Evolutionary conservation across 75 land plant species (phyloP), one percentile per base, ranked within the genome.

Genomic region (Pinus taeda): DNA sequence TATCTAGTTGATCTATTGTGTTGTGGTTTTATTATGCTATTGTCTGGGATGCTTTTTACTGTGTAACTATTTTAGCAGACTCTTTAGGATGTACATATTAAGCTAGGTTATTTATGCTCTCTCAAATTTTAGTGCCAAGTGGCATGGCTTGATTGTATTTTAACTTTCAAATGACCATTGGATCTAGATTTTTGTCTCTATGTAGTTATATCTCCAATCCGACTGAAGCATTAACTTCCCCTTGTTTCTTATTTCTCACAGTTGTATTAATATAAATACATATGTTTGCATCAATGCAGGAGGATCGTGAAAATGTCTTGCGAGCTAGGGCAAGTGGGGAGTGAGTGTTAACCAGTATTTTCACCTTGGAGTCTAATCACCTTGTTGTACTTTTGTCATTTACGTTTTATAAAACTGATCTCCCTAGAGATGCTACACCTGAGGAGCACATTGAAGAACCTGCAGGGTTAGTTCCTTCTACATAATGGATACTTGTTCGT

Each of bases 311-410:
- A 33, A 96, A 96, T 77, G 85, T 96, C 30, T 79, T 96, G 59
- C 87, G 95, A 63, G 98, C 99, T 6, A 83, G 95, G 81, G 88
- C 81, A 77, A 81, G 92, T 55, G 99, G 98, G 30, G 92, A 92
- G 60, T 97, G 98, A 24, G 99, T 93, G 12, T 78, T 96, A 14
- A 94, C 99, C 14, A 80, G 84, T 71, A 97, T 95, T 62, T 92
- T 96, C 74, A 86, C 78, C 71, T 72, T 96, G 56, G 89, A 94
- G 71, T 86, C 95, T 8, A 86, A 86, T 49, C 91, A 85, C 70
- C 88, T 96, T 69, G 98, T 97, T 4, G 94, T 96, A 17, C 81
- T 96, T 37, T 82, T 96, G 42, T 94, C 99, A 56, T 96, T 90
- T 84, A 89, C 98, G 56, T 95, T 94, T 49, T 96, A 96, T 67